phyloP scores from a whole-genome alignment of 345 rosid genomes.

The Atalantia buxifolia region DNA sequence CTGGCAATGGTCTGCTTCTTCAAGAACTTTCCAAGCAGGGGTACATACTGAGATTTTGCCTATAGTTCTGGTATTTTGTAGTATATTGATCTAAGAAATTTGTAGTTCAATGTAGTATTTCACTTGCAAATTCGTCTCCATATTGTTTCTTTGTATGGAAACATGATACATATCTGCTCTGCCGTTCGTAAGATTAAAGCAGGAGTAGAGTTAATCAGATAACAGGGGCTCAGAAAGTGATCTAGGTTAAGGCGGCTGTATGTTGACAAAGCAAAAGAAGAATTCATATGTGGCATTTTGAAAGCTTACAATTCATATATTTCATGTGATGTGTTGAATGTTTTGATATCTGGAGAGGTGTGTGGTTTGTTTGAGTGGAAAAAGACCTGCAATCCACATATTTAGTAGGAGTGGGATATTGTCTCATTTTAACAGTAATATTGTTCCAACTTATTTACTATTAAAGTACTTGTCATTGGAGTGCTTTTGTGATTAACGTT shows the following conservation, averaged over 20 bases:
- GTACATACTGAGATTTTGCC: constrained; percentile 47
- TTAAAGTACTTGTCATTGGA: not conserved
- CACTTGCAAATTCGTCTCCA: not conserved
- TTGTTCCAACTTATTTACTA: not conserved
- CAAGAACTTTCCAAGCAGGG: constrained; percentile 95
- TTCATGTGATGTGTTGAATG: not conserved
- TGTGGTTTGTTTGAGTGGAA: not conserved
- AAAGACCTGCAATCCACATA: not conserved
- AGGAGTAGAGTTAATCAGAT: not conserved
- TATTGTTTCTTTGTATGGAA: not conserved
- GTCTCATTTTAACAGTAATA: not conserved
- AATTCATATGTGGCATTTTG: not conserved
- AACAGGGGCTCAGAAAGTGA: not conserved
- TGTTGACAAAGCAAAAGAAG: not conserved
- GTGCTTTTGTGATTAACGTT: not conserved
- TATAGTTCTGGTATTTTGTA: constrained; percentile 31
- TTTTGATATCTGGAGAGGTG: not conserved
- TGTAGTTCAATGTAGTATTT: not conserved
- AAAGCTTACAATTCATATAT: not conserved
- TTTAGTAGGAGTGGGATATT: not conserved
- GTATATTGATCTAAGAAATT: not conserved
- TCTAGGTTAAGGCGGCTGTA: not conserved
- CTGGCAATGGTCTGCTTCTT: constrained; percentile 95
- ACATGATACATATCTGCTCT: not conserved
- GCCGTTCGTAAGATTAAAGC: not conserved